phyloP scores from a whole-genome alignment of 2,329 filamentous ascomycete genomes.

The Gnomoniopsis sp. region DNA sequence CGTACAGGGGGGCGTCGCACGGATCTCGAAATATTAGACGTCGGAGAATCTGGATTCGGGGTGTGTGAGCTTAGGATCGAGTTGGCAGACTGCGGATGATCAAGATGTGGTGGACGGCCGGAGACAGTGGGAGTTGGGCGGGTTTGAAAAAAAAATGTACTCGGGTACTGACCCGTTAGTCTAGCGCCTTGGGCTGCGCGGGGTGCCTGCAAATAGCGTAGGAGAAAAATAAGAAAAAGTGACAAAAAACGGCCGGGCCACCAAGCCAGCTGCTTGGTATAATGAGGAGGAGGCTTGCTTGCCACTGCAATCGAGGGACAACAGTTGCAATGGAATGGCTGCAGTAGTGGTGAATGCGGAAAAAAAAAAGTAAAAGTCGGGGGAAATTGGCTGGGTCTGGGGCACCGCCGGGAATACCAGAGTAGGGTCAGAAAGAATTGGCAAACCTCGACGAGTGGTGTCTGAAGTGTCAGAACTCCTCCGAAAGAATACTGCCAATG shows the following conservation, averaged over 20 bases:
- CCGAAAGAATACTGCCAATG: slow-evolving; percentile 6
- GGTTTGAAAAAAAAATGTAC: slow-evolving; percentile 6
- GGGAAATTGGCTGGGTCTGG: not conserved
- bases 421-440: not conserved
- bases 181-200: not conserved
- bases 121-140: not conserved
- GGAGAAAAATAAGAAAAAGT: not conserved
- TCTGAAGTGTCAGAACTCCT: not conserved
- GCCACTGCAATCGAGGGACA: not conserved
- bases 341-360: not conserved
- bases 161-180: not conserved
- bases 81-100: not conserved
- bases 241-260: not conserved
- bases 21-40: not conserved
- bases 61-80: slow-evolving; percentile 7
- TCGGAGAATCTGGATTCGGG: not conserved
- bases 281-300: not conserved
- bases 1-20: slow-evolving; percentile 5
- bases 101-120: not conserved
- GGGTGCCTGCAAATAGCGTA: not conserved
- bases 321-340: not conserved
- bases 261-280: not conserved
- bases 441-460: not conserved
- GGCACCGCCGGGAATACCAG: slow-evolving; percentile 1
- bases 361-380: not conserved